phyloP scores from a whole-genome alignment of 2,329 filamentous ascomycete genomes.

The Acrocalymma vagum region DNA sequence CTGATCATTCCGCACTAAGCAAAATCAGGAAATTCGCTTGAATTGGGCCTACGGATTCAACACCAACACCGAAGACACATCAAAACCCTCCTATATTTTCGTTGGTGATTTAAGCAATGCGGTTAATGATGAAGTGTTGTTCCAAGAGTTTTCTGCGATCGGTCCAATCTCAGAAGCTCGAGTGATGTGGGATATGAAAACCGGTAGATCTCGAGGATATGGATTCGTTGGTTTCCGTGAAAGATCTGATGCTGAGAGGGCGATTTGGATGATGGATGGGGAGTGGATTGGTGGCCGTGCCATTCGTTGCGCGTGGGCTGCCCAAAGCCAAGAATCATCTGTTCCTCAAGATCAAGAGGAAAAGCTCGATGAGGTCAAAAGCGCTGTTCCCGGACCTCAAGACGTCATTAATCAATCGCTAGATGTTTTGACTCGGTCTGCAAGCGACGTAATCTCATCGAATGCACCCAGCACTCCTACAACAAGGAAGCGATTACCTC shows the following conservation, averaged over 20 bases:
- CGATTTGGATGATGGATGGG: conserved; percentile 94
- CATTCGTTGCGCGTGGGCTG: conserved; percentile 99
- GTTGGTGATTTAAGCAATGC: conserved; percentile 97
- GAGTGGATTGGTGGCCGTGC: conserved; percentile 97
- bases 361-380: no score
- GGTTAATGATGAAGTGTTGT: conserved; percentile 92
- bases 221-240: conserved; percentile 97
- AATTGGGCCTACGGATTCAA: conserved; percentile 99
- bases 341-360: no score
- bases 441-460: no score
- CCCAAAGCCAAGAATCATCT: no score
- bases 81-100: conserved; percentile 97
- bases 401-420: no score
- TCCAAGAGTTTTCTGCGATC: conserved; percentile 93
- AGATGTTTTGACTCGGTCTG: no score
- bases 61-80: conserved; percentile 92
- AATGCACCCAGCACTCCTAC: no score
- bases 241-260: conserved; percentile 92
- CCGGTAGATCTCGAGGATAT: conserved; percentile 92
- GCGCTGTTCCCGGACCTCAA: no score
- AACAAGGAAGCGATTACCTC: conserved; percentile 40
- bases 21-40: conserved; percentile 87
- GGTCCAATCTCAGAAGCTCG: conserved; percentile 94
- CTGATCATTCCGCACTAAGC: conserved; percentile 7
- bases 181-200: conserved; percentile 99